Percentiles rank a stretch among this genome's conserved stretches.
phyloP scores from a whole-genome alignment of 306 rosid genomes.

The Crotalaria pallida region DNA sequence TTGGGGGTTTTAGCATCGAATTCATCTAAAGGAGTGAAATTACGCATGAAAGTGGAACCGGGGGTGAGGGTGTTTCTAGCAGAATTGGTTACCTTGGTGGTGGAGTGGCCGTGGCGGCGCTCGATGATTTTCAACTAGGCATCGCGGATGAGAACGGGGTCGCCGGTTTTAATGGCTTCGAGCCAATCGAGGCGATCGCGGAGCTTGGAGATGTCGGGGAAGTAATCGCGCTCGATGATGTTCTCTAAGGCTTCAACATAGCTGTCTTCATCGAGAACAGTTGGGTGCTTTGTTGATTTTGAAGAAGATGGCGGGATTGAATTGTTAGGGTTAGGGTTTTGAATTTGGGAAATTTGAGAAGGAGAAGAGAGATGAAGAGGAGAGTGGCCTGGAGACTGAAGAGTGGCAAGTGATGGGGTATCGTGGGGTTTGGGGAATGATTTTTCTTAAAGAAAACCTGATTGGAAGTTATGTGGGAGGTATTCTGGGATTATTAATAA shows the following conservation, averaged over 20 bases:
- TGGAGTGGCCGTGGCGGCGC: conserved; percentile 55
- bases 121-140: conserved; percentile 91
- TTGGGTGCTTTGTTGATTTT: conserved; percentile 20
- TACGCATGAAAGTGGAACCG: conserved; percentile 74
- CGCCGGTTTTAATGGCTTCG: conserved; percentile 71
- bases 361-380: conserved; percentile 83
- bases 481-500: too few relatives aligned
- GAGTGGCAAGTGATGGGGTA: too few relatives aligned
- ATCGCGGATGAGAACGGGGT: conserved; percentile 81
- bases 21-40: conserved; percentile 71
- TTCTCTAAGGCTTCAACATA: conserved; percentile 84
- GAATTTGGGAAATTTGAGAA: conserved; percentile 24
- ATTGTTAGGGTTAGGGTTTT: conserved; percentile 16
- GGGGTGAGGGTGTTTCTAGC: conserved; percentile 68
- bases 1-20: conserved; percentile 49
- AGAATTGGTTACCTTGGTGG: conserved; percentile 42
- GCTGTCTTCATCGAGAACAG: conserved; percentile 79
- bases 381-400: conserved; percentile 90
- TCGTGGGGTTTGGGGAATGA: too few relatives aligned
- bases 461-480: too few relatives aligned
- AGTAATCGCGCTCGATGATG: conserved; percentile 94
- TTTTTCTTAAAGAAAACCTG: too few relatives aligned
- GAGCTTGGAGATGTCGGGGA: conserved; percentile 94
- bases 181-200: conserved; percentile 97
- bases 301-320: conserved; percentile 16